These are phyloP conservation scores for Smallanthus sonchifolius DNA, from an alignment of 129 eudicot species.

Conservation along the genomic window DNA sequence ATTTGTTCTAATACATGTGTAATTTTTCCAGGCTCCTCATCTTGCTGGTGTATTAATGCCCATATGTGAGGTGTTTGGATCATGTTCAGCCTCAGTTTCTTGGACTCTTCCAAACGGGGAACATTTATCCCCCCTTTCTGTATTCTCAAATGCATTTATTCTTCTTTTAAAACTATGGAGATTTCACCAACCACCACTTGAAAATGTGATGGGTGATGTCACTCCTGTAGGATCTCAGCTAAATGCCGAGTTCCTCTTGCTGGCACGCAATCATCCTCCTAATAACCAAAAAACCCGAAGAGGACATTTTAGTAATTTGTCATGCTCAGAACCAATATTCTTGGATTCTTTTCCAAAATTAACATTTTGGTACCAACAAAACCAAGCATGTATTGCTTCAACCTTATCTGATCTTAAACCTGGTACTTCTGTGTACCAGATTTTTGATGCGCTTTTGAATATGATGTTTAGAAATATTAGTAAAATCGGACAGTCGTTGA, in stretches of 20 bases:
- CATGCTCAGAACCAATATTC: constrained; percentile 61
- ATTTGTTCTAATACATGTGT: not conserved
- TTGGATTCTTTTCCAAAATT: constrained; percentile 84
- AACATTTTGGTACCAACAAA: constrained; percentile 79
- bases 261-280: constrained; percentile 51
- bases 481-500: constrained; percentile 51
- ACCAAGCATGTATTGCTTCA: constrained; percentile 86
- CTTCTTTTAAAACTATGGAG: constrained; percentile 90
- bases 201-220: constrained; percentile 59
- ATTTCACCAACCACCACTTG: constrained; percentile 82
- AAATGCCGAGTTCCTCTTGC: constrained; percentile 81
- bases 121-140: constrained; percentile 65
- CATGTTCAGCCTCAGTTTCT: constrained; percentile 64
- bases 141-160: constrained; percentile 88
- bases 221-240: constrained; percentile 74
- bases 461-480: constrained; percentile 71
- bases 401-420: constrained; percentile 78
- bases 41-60: constrained; percentile 96
- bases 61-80: constrained; percentile 89
- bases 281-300: constrained; percentile 41
- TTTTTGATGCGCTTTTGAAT: constrained; percentile 75
- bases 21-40: constrained; percentile 67
- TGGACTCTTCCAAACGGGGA: constrained; percentile 76
- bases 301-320: constrained; percentile 28
- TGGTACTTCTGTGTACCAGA: constrained; percentile 78